Conservation (phyloP, 2,329 filamentous ascomycete genomes). For the Ophiostoma perfectum region DNA sequence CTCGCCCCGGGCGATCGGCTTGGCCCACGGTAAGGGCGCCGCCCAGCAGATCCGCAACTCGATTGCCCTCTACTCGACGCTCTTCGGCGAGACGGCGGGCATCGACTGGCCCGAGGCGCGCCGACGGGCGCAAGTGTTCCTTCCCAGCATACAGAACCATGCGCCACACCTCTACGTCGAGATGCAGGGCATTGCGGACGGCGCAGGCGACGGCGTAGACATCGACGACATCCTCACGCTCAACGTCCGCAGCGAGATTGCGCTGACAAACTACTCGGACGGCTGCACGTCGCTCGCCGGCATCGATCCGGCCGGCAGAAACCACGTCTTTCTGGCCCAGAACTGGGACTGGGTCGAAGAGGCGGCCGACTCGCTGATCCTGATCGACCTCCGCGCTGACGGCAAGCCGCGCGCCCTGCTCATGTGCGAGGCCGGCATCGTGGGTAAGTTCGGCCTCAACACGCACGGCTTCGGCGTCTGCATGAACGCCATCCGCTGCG, state of each 20-base stretch:
- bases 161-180: constrained; percentile 31
- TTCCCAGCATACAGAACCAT: constrained; percentile 2
- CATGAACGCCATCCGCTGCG: constrained; percentile 21
- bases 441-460: constrained; percentile 21
- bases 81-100: constrained; percentile 18
- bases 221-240: constrained; percentile 47
- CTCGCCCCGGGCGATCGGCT: constrained; percentile 15
- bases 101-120: constrained; percentile 15
- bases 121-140: constrained; percentile 4
- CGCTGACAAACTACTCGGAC: constrained; percentile 20
- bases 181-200: constrained; percentile 49
- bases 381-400: constrained; percentile 12
- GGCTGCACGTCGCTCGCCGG: constrained; percentile 18
- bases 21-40: constrained; percentile 15
- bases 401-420: constrained; percentile 9
- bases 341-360: constrained; percentile 22
- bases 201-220: constrained; percentile 40
- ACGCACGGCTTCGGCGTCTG: constrained; percentile 18
- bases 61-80: constrained; percentile 13
- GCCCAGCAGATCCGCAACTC: constrained; percentile 3
- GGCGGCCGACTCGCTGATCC: constrained; percentile 10
- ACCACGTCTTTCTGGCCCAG: constrained; percentile 17
- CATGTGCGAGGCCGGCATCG: constrained; percentile 24
- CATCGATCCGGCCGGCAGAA: not conserved
- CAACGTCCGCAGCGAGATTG: constrained; percentile 35